Base-by-base conservation (phyloP, 177 flowering plant genomes). In the Telopea speciosissima region DNA sequence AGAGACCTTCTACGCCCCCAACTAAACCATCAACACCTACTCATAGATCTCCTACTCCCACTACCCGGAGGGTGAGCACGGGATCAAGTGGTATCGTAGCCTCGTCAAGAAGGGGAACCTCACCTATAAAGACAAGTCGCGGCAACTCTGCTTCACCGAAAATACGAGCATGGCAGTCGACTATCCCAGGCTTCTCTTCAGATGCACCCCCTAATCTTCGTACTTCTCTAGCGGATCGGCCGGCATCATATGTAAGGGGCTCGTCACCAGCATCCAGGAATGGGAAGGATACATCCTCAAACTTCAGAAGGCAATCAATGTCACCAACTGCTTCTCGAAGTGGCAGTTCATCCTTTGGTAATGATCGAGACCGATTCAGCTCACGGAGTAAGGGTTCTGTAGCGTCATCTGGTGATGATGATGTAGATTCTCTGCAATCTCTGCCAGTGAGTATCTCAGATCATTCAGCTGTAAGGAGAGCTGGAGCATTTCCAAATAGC, bases 161-260 rank as follows among this genome's bases (percentile, higher is more conserved):
- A 85, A 72, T 89, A 56, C 84, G 76, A 68, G 89, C 89, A 36
- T 96, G 99, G 97, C 96, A 88, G 70, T 74, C 98, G 56, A 88
- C 81, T 70, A 85, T 93, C 24, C 98, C 99, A 5, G 97, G 95
- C 31, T 96, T 96, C 85, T 87, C 97, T 26, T 79, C 84, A 36
- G 98, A 93, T 22, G 89, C 86, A 28, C 99, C 99, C 56, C 98
- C 99, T 17, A 96, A 96, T 78, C 96, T 96, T 63, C 92, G 98
- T 21, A 96, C 99, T 36, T 96, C 99, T 69, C 68, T 89, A 68
- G 85, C 89, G 52, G 98, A 96, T 83, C 83, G 98, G 11, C 92
- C 97, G 9, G 88, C 91, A 68, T 87, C 96, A 40, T 86, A 85
- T 75, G 91, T 89, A 44, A 84, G 98, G 79, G 99, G 99, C 13